Evolutionary conservation across 495 filamentous ascomycete species (phyloP).

Genomic region (Xylaria acuta): DNA sequence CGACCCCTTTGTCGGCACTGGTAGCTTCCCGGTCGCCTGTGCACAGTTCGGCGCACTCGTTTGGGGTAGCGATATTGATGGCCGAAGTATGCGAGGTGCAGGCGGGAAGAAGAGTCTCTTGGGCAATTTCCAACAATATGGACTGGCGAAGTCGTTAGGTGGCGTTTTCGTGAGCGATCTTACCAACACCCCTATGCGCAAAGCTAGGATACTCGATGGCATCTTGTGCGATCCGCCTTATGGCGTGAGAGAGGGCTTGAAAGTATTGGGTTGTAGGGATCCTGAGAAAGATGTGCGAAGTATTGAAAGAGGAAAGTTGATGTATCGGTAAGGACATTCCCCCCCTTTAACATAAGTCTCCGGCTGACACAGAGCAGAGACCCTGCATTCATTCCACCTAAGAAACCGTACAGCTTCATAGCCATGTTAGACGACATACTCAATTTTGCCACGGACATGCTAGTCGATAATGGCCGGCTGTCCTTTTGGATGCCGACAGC

Average conservation of each 20-base stretch:
- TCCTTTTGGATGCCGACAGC: constrained; percentile 98
- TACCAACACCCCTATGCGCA: constrained; percentile 82
- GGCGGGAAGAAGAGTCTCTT: constrained; percentile 58
- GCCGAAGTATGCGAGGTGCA: constrained; percentile 78
- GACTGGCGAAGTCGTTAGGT: constrained; percentile 63
- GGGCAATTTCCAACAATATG: constrained; percentile 88
- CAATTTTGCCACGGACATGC: constrained; percentile 74
- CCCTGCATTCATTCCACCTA: constrained; percentile 84
- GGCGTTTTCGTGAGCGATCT: constrained; percentile 86
- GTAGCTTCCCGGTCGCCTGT: constrained; percentile 84
- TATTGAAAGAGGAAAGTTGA: constrained; percentile 69
- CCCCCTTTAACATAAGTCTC: not conserved
- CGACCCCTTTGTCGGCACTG: constrained; percentile 95
- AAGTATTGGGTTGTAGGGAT: constrained; percentile 80
- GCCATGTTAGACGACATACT: constrained; percentile 90
- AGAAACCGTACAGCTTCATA: constrained; percentile 87
- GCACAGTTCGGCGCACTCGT: constrained; percentile 86
- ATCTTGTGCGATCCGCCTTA: constrained; percentile 98
- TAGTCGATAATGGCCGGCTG: constrained; percentile 83
- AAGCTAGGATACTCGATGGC: constrained; percentile 73
- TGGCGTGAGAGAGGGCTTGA: constrained; percentile 91
- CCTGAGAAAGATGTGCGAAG: constrained; percentile 64
- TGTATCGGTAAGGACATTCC: constrained; percentile 65
- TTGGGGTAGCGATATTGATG: constrained; percentile 91
- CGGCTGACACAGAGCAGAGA: constrained; percentile 52